Evolutionary conservation across 225 moss, liverwort and hornwort species (phyloP), one percentile per base, ranked within the genome.

Genomic region (Climacium dendroides): DNA sequence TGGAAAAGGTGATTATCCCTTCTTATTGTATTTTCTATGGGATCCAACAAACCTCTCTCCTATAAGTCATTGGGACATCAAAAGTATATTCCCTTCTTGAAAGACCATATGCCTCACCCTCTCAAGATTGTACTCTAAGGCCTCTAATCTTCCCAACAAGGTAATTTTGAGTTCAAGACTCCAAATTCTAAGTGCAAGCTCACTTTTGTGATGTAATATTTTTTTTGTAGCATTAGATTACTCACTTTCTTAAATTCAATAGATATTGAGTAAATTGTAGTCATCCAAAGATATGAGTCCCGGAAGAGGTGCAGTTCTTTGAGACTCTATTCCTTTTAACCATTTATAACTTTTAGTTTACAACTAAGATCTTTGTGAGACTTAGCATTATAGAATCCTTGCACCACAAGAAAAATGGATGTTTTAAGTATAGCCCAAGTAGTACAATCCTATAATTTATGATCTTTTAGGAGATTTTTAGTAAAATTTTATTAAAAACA

Each of bases 271-370:
- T 1, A n/a, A n/a, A 18, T 19, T 6, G 20, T 1, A 2, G 1
- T 6, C 35, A 1, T 66, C 11, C 11, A n/a, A 66, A 66, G 11
- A 3, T n/a, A 0, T 1, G 1, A 35, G 20, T 66, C 2, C 11
- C 8, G 0, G 3, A 0, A 2, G 2, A 35, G 1, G 10, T 34
- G 4, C 10, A 64, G 34, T 64, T 19, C 10, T 64, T 1, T 1
- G 0, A 3, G 34, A 64, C 18, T 64, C 9, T 34, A 18, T 0
- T 1, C 0, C 32, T 30, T 10, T 34, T 2, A 34, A 3, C 19
- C 34, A 5, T 3, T 5, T 5, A 34, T 18, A 9, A 34, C 1
- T 63, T 32, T 7, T 9, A 8, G 2, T 1, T 29, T 5, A 62
- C 7, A 62, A 7, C 3, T 62, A 16, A 62, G 7, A 4, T 62